Conservation (phyloP, 176 grass and related monocot genomes). For the Carex myosuroides region DNA sequence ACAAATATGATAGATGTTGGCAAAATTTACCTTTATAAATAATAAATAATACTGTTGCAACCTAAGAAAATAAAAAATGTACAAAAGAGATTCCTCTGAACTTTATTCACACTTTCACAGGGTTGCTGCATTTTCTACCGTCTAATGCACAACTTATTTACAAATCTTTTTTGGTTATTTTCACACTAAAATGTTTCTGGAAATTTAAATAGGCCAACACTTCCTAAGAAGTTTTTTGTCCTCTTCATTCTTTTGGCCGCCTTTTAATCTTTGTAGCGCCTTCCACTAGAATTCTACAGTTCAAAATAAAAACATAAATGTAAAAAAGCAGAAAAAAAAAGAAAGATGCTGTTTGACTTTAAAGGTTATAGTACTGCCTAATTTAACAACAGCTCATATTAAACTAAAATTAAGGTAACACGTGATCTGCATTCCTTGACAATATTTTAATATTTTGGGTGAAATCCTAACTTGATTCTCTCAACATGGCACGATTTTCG, state of each 20-base stretch:
- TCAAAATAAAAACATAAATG: background rate
- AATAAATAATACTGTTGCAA: background rate
- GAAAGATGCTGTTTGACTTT: background rate
- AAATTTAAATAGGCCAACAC: slow-evolving; percentile 19
- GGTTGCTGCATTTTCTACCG: slow-evolving; percentile 15
- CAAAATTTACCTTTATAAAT: slow-evolving; percentile 18
- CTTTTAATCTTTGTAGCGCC: background rate
- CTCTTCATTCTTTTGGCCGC: background rate
- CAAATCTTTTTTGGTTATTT: slow-evolving; percentile 8
- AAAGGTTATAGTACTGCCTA: background rate
- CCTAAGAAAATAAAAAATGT: slow-evolving; percentile 11
- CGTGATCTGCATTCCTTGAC: background rate
- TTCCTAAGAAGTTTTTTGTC: background rate
- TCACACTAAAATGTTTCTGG: background rate
- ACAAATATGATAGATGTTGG: background rate
- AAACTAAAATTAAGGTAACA: background rate
- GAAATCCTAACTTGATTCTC: background rate
- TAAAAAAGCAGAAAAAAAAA: background rate
- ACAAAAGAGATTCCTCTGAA: slow-evolving; percentile 7
- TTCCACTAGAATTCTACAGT: slow-evolving; percentile 7
- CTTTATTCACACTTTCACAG: slow-evolving; percentile 13
- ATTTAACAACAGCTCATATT: background rate
- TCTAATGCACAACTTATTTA: slow-evolving; percentile 27
- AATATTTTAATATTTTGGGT: background rate
- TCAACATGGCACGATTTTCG: background rate